Conservation (phyloP, 805 yeast genomes). For the Cyberlindnera meyerae region DNA sequence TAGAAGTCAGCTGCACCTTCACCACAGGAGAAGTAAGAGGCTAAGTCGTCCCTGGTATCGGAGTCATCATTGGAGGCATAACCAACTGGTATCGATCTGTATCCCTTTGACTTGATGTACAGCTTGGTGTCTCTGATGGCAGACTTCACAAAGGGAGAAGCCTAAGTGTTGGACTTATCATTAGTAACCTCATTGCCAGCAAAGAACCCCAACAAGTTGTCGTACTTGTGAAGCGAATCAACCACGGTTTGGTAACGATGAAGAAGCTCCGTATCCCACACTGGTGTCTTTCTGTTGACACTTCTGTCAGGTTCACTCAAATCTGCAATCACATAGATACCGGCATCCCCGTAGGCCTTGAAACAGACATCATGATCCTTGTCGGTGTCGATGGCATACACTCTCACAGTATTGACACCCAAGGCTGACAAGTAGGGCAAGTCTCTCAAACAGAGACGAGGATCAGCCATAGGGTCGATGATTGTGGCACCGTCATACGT, state of each 20-base stretch:
- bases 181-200: constrained; percentile 98
- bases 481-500: constrained; percentile 26
- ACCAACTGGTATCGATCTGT: constrained; percentile 87
- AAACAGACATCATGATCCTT: constrained; percentile 74
- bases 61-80: constrained; percentile 89
- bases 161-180: constrained; percentile 73
- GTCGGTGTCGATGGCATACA: constrained; percentile 76
- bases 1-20: constrained; percentile 62
- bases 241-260: constrained; percentile 77
- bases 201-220: constrained; percentile 86
- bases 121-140: constrained; percentile 85
- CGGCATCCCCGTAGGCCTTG: constrained; percentile 70
- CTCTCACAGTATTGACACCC: constrained; percentile 75
- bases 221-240: constrained; percentile 71
- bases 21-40: constrained; percentile 86
- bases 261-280: constrained; percentile 69
- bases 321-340: constrained; percentile 89
- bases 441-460: constrained; percentile 69
- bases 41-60: constrained; percentile 70
- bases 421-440: constrained; percentile 67
- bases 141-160: constrained; percentile 94
- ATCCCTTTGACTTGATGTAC: constrained; percentile 60
- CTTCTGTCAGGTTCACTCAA: constrained; percentile 81
- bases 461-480: constrained; percentile 77
- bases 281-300: constrained; percentile 70